Conservation (phyloP, 2,329 filamentous ascomycete genomes). For the Talaromyces sp. region DNA sequence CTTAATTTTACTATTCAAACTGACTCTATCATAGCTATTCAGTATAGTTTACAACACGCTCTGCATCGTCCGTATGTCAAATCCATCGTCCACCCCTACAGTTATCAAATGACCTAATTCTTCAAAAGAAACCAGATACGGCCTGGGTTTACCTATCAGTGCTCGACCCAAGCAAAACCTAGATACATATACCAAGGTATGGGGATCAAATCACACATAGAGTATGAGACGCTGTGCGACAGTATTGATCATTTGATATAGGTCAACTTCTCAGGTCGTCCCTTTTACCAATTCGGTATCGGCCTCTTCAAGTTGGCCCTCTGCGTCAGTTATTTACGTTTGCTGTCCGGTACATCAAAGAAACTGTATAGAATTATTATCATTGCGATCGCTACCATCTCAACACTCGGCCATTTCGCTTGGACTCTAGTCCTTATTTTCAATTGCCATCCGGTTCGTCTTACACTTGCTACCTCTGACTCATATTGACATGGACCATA, state of each 20-base stretch:
- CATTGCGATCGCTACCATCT: slow-evolving; percentile 43
- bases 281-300: slow-evolving; percentile 55
- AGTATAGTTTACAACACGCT: slow-evolving; percentile 50
- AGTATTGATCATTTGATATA: slow-evolving; percentile 21
- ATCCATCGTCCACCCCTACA: no score
- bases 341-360: slow-evolving; percentile 51
- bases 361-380: slow-evolving; percentile 45
- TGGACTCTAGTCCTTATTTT: slow-evolving; percentile 52
- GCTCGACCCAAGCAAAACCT: slow-evolving; percentile 46
- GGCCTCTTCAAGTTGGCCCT: slow-evolving; percentile 57
- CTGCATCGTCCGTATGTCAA: slow-evolving; percentile 49
- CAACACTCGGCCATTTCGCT: slow-evolving; percentile 49
- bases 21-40: slow-evolving; percentile 37
- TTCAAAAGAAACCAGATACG: slow-evolving; percentile 51
- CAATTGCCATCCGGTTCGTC: slow-evolving; percentile 48
- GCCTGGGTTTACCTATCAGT: slow-evolving; percentile 49
- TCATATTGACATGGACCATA: background rate
- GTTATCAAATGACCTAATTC: background rate
- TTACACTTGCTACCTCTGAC: no score
- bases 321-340: slow-evolving; percentile 52
- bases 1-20: background rate
- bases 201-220: background rate
- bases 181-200: slow-evolving; percentile 43
- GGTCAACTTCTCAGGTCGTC: slow-evolving; percentile 54
- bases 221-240: background rate